phyloP scores from a whole-genome alignment of 2,329 filamentous ascomycete species.

The Fusarium sp. region DNA sequence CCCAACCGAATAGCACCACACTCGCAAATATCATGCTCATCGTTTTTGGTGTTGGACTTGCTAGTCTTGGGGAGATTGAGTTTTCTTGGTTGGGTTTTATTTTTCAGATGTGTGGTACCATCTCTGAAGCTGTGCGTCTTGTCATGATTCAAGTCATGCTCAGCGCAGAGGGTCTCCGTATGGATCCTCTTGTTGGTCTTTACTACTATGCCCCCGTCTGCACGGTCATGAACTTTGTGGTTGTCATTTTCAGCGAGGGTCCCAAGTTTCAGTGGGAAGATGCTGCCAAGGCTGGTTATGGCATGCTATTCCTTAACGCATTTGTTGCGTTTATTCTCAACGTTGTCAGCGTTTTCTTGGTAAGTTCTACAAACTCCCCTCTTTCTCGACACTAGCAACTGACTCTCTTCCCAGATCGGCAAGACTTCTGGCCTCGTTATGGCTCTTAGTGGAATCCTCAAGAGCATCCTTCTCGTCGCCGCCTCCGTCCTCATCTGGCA shows the following conservation, averaged over 20 bases:
- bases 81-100: conserved; percentile 71
- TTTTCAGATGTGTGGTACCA: conserved; percentile 76
- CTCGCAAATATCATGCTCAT: conserved; percentile 61
- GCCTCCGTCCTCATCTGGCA: conserved; percentile 80
- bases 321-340: conserved; percentile 80
- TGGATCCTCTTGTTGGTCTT: conserved; percentile 86
- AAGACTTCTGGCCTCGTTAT: conserved; percentile 87
- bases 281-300: conserved; percentile 69
- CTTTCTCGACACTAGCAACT: neutral
- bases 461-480: conserved; percentile 83
- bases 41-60: conserved; percentile 60
- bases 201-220: conserved; percentile 92
- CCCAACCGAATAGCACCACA: conserved; percentile 55
- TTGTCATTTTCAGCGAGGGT: conserved; percentile 73
- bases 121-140: conserved; percentile 81
- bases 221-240: conserved; percentile 77
- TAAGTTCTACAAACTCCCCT: conserved; percentile 55
- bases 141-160: conserved; percentile 88
- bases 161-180: conserved; percentile 77
- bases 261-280: conserved; percentile 70
- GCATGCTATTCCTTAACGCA: conserved; percentile 75
- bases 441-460: conserved; percentile 84
- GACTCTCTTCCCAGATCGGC: conserved; percentile 69
- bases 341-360: conserved; percentile 84
- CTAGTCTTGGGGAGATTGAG: conserved; percentile 69